Evolutionary conservation across 169 alveolate genomes (phyloP), one percentile per base, ranked within the genome.

Genomic region (Eimeria sp.): DNA sequence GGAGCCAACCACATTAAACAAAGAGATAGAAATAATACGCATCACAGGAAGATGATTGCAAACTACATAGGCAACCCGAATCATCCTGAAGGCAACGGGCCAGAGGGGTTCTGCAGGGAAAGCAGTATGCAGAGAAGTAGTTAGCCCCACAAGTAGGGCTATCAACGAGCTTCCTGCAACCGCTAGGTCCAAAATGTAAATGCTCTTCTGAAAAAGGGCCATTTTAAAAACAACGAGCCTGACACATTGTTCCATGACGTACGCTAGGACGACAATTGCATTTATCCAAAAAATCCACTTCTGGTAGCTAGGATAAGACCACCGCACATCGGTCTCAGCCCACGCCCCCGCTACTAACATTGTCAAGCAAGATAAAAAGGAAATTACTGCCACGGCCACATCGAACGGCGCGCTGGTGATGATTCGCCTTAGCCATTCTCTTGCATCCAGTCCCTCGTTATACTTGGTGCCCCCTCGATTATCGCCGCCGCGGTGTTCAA

Each of bases 41-140:
- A 82, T 82, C 6, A 82, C 94, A 43, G 94, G 94, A 14, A 87
- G 82, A 65, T 47, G 82, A 14, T 87, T 27, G 94, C 94, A 87
- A 22, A 54, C 83, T 45, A 94, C 70, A 78, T 89, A 89, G 11
- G 94, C 89, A 5, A 94, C 89, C 54, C 96, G 93, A 78, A 94
- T 51, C 72, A 94, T 58, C 30, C 96, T 76, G 67, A 94, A 94
- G 49, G 92, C 91, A 13, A 94, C 89, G 10, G 92, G 96, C 96
- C 96, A 94, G 34, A 87, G 94, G 9, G 94, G 94, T 20, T 65
- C 94, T 43, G 94, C 27, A 18, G 94, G 84, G 45, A 87, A 87
- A 40, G 94, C 83, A 18, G 94, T 87, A 25, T 87, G 61, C 67
- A 87, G 67, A 0, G 94, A 87, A 1, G 20, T 65, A 30, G 82